A percentile compares a stretch with the other conserved stretches of the same genome.
Evolutionary conservation across 2,329 filamentous ascomycete species (phyloP).

Genomic region (Diaporthe longicolla): DNA sequence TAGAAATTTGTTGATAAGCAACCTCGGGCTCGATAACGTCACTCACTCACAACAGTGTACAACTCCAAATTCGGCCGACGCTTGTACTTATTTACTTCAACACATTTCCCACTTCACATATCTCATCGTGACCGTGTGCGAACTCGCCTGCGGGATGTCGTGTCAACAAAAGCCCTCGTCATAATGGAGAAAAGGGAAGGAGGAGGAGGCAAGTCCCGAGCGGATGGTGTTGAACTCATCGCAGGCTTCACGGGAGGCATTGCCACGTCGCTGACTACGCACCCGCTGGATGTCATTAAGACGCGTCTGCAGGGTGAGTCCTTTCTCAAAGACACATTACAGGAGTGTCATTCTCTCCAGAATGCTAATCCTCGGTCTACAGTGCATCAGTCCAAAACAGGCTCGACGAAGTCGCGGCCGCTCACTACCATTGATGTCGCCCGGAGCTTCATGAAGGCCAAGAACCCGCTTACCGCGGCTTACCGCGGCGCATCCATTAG

Average conservation of each 20-base stretch:
- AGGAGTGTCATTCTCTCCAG: not conserved
- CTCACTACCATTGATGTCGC: conserved; percentile 68
- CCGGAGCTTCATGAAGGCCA: conserved; percentile 62
- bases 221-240: conserved; percentile 87
- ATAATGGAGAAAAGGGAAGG: conserved; percentile 54
- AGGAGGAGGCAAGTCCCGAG: conserved; percentile 70
- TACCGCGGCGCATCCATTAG: conserved; percentile 95
- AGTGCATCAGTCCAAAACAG: conserved; percentile 65
- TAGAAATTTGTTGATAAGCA: conserved; percentile 43
- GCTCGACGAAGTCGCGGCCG: conserved; percentile 52
- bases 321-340: too few relatives aligned
- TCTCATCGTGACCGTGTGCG: conserved; percentile 1
- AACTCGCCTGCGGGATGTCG: conserved; percentile 16
- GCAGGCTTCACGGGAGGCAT: conserved; percentile 92
- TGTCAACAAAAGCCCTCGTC: not conserved
- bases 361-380: not conserved
- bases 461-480: conserved; percentile 76
- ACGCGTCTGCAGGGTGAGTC: conserved; percentile 88
- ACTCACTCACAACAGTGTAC: not conserved
- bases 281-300: conserved; percentile 96
- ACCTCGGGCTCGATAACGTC: conserved; percentile 37
- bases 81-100: not conserved
- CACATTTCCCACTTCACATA: conserved; percentile 1
- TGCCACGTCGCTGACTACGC: conserved; percentile 86
- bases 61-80: too few relatives aligned